Percentiles rank a stretch among this genome's conserved stretches.
Evolutionary conservation across 352 stramenopile species (phyloP).

Genomic region (Aphanomyces cochlioides): DNA sequence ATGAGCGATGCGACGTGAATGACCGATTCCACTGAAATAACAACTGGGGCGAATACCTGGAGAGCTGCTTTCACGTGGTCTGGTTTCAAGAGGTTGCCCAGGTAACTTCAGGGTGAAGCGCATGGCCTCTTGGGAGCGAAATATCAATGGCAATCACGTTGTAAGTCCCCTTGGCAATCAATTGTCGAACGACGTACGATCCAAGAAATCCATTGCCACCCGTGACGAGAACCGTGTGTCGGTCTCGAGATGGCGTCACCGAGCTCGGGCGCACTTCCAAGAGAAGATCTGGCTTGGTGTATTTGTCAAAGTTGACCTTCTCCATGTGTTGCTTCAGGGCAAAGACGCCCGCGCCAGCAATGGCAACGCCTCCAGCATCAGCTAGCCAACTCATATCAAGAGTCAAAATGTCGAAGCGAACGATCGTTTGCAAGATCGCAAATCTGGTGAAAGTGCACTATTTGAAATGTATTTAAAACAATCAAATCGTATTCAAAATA

Average conservation of each 20-base stretch:
- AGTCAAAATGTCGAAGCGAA: no score
- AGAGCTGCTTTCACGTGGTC: background rate
- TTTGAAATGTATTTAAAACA: no score
- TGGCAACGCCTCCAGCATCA: no score
- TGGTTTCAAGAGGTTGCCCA: background rate
- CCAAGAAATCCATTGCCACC: conserved; percentile 1
- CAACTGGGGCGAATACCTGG: background rate
- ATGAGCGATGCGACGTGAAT: background rate
- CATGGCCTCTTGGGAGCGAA: background rate
- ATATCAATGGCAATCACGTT: background rate
- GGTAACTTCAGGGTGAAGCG: background rate
- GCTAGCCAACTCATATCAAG: no score
- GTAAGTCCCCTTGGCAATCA: background rate
- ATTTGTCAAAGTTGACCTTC: background rate
- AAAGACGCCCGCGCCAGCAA: background rate
- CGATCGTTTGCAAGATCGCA: no score
- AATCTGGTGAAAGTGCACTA: no score
- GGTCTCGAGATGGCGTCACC: background rate
- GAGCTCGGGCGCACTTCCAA: background rate
- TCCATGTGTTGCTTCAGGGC: background rate
- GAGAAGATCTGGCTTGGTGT: background rate
- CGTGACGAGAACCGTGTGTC: background rate
- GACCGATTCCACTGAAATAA: background rate
- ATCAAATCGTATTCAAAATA: no score
- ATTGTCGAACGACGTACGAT: background rate